Percentiles rank a stretch among this genome's conserved stretches.
Evolutionary conservation across 805 yeast species (phyloP).

Genomic region (Pichia rugopelliculosa): DNA sequence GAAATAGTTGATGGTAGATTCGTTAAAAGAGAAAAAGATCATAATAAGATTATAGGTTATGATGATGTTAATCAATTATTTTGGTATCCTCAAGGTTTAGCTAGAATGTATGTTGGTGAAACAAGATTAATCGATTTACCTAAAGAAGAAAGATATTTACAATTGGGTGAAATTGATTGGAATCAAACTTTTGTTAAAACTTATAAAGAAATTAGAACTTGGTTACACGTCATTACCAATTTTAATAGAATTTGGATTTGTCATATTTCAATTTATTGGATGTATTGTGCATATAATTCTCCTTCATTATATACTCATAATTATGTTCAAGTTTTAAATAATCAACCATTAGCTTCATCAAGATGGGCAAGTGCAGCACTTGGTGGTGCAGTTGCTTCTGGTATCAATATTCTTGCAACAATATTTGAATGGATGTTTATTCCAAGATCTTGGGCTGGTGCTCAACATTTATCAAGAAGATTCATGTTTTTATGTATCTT

Average conservation of each 20-base stretch:
- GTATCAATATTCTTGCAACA: slow-evolving; percentile 82
- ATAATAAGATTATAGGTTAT: slow-evolving; percentile 76
- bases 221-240: slow-evolving; percentile 93
- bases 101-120: slow-evolving; percentile 84
- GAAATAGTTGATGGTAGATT: slow-evolving; percentile 76
- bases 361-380: slow-evolving; percentile 90
- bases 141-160: slow-evolving; percentile 77
- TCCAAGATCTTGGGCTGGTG: slow-evolving; percentile 98
- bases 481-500: slow-evolving; percentile 64
- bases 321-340: slow-evolving; percentile 75
- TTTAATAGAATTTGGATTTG: slow-evolving; percentile 98
- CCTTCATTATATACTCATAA: slow-evolving; percentile 85
- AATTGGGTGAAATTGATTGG: slow-evolving; percentile 93
- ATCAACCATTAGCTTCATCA: slow-evolving; percentile 83
- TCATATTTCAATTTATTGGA: slow-evolving; percentile 87
- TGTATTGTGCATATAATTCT: slow-evolving; percentile 88
- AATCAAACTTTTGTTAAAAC: slow-evolving; percentile 88
- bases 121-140: slow-evolving; percentile 87
- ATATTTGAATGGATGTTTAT: slow-evolving; percentile 91
- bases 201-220: slow-evolving; percentile 89
- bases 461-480: slow-evolving; percentile 91
- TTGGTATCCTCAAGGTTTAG: slow-evolving; percentile 99
- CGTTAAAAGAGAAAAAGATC: slow-evolving; percentile 80
- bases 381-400: slow-evolving; percentile 83
- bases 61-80: slow-evolving; percentile 98